A percentile compares a stretch with the other conserved stretches of the same genome.
Conservation (phyloP, 345 rosid genomes). For the Arabis hirsuta region DNA sequence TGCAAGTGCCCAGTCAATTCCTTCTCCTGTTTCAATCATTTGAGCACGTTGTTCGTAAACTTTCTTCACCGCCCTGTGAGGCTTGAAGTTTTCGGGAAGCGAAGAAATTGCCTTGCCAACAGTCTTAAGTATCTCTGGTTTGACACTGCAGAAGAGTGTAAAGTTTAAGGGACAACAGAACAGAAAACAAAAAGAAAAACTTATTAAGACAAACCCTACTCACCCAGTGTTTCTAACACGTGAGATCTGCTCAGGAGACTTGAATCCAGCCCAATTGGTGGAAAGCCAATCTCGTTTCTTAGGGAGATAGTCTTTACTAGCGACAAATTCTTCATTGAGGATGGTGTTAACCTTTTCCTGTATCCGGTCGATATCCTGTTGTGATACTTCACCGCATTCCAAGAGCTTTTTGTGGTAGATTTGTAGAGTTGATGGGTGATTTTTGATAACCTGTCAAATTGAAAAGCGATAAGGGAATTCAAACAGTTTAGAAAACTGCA, state of each 20-base stretch:
- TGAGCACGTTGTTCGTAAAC: conserved; percentile 76
- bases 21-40: conserved; percentile 82
- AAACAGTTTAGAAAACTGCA: conserved; percentile 11
- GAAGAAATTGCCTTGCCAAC: conserved; percentile 76
- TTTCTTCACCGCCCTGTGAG: conserved; percentile 79
- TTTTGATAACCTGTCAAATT: conserved; percentile 61
- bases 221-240: conserved; percentile 83
- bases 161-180: neutral
- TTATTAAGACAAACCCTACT: conserved; percentile 11
- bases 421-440: conserved; percentile 71
- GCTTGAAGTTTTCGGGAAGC: conserved; percentile 72
- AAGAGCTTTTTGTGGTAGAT: conserved; percentile 67
- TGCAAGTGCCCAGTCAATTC: conserved; percentile 86
- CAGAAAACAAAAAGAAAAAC: neutral
- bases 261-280: conserved; percentile 79
- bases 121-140: conserved; percentile 82
- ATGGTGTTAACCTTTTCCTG: conserved; percentile 65
- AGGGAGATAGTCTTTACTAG: conserved; percentile 75
- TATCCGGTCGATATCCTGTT: conserved; percentile 61
- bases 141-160: conserved; percentile 56
- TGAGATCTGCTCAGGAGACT: conserved; percentile 82
- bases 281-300: conserved; percentile 83
- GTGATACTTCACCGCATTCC: conserved; percentile 65
- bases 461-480: conserved; percentile 17
- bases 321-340: conserved; percentile 72